A percentile compares a stretch with the other conserved stretches of the same genome.
Conservation (phyloP, 1,139 yeast species). For the Geotrichum restrictum region DNA sequence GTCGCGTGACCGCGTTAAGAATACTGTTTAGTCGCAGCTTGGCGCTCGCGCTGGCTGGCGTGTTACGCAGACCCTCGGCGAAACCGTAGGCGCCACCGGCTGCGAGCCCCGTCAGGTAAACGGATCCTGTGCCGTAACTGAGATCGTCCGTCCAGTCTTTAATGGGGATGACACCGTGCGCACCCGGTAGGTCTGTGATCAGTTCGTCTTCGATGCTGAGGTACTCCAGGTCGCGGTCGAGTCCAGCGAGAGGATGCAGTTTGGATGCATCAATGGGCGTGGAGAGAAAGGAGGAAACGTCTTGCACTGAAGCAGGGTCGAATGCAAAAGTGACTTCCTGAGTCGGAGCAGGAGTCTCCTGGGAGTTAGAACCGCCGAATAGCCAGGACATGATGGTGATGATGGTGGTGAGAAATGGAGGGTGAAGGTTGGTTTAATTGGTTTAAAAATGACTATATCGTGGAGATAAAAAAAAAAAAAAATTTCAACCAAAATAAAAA, state of each 20-base stretch:
- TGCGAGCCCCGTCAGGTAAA: conserved; percentile 75
- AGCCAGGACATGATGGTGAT: conserved; percentile 57
- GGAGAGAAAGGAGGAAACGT: conserved; percentile 61
- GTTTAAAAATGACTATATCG: conserved; percentile 1
- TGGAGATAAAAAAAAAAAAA: conserved; percentile 3
- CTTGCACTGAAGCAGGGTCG: conserved; percentile 63
- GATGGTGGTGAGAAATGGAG: no score
- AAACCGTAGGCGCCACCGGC: conserved; percentile 86
- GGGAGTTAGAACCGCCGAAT: conserved; percentile 49
- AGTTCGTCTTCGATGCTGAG: conserved; percentile 84
- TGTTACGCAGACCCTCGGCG: conserved; percentile 73
- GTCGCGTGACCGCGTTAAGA: conserved; percentile 84
- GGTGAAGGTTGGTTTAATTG: no score
- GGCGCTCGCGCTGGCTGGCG: conserved; percentile 69
- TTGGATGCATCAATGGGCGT: conserved; percentile 66
- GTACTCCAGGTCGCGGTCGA: conserved; percentile 79
- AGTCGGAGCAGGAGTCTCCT: conserved; percentile 30
- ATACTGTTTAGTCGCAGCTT: conserved; percentile 83
- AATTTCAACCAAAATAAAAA: no score
- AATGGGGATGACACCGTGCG: conserved; percentile 86
- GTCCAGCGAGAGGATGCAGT: conserved; percentile 91
- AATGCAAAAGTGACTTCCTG: conserved; percentile 42
- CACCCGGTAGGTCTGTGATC: conserved; percentile 70
- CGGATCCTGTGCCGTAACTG: conserved; percentile 96
- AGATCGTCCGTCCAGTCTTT: conserved; percentile 97